These are phyloP conservation scores for Podaxis sp. DNA, from an alignment of 768 basidiomycete genomes.

Conservation along the genomic window DNA sequence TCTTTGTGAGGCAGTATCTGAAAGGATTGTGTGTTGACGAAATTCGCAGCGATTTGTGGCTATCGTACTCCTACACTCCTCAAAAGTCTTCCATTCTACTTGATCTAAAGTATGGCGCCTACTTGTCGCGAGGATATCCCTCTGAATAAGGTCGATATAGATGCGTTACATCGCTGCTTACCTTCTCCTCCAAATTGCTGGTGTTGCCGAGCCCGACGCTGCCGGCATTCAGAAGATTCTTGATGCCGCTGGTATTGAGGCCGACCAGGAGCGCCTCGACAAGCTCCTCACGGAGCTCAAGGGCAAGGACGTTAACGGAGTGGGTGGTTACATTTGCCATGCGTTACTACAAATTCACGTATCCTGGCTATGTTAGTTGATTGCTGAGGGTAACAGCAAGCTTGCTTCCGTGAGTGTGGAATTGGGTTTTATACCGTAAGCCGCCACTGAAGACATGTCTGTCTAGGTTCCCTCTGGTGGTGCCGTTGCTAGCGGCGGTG, in stretches of 20 bases:
- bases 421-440: background rate
- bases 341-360: constrained; percentile 8
- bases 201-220: constrained; percentile 85
- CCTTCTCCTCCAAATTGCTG: constrained; percentile 94
- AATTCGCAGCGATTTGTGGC: constrained; percentile 86
- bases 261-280: constrained; percentile 77
- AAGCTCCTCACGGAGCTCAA: constrained; percentile 87
- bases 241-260: constrained; percentile 81
- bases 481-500: constrained; percentile 60
- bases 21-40: constrained; percentile 7
- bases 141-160: constrained; percentile 31
- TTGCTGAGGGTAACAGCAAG: constrained; percentile 89
- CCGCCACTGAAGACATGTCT: background rate
- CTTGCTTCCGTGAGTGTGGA: constrained; percentile 78
- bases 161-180: constrained; percentile 96
- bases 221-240: constrained; percentile 89
- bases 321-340: constrained; percentile 33
- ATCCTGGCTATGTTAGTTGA: constrained; percentile 54
- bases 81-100: constrained; percentile 26
- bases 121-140: background rate
- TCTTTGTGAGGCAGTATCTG: constrained; percentile 1
- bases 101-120: constrained; percentile 42
- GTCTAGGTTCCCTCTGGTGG: constrained; percentile 89
- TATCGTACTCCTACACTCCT: constrained; percentile 51
- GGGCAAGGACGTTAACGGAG: constrained; percentile 86